phyloP scores from a whole-genome alignment of 139 green algal genomes.

The Mesostigma viride region DNA sequence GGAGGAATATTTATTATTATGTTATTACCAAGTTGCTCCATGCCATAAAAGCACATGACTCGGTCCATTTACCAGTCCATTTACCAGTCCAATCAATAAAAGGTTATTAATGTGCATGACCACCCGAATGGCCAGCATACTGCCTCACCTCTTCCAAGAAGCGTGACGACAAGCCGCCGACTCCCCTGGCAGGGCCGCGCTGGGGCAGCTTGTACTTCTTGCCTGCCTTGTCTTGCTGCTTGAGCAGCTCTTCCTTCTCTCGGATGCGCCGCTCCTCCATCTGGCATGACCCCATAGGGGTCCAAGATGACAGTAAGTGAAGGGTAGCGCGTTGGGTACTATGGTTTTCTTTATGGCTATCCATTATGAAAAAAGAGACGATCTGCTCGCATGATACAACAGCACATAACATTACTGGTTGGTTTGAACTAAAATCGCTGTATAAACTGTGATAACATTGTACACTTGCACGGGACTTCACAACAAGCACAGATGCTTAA shows the following conservation, averaged over 20 bases:
- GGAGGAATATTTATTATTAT: no score
- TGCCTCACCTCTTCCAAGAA: slow-evolving; percentile 14
- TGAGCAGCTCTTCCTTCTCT: slow-evolving; percentile 4
- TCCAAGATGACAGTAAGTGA: neutral
- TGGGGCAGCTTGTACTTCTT: slow-evolving; percentile 6
- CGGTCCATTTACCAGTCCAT: no score
- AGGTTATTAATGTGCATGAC: no score
- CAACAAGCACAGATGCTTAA: no score
- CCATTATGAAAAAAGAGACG: neutral
- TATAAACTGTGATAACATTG: neutral
- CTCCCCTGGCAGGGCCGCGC: neutral
- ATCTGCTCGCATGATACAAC: neutral
- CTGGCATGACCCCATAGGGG: neutral
- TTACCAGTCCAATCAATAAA: no score
- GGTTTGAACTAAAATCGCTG: neutral
- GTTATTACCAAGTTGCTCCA: no score
- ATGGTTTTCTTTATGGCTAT: no score
- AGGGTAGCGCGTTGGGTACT: no score
- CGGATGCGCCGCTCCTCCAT: slow-evolving; percentile 19
- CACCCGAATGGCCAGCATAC: slow-evolving; percentile 6
- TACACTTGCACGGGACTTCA: no score
- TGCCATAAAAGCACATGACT: no score
- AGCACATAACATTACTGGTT: neutral
- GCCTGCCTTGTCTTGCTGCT: slow-evolving; percentile 17
- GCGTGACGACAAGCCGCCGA: neutral